Percentiles rank a stretch among this genome's conserved stretches.
Conservation (phyloP, 441 rosid genomes). For the Croton setiger region DNA sequence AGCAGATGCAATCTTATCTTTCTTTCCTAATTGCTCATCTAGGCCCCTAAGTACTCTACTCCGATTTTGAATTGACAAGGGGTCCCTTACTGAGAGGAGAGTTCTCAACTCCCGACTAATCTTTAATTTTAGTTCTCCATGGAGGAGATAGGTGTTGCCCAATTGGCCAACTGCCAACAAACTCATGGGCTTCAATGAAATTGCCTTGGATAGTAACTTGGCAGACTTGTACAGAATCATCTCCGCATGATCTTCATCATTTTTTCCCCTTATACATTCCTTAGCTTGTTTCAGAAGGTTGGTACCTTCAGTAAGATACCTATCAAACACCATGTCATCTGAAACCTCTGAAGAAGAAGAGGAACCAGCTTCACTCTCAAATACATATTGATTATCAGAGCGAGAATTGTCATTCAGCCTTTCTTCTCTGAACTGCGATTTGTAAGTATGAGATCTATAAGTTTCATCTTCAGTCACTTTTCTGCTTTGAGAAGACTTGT, state of each 20-base stretch:
- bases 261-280: slow-evolving; percentile 33
- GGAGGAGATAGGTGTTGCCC: slow-evolving; percentile 74
- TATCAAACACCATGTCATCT: slow-evolving; percentile 49
- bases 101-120: slow-evolving; percentile 60
- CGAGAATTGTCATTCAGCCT: slow-evolving; percentile 23
- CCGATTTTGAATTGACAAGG: slow-evolving; percentile 26
- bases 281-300: slow-evolving; percentile 52
- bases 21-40: slow-evolving; percentile 22
- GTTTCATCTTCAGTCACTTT: slow-evolving; percentile 31
- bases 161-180: slow-evolving; percentile 65
- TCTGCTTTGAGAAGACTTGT: slow-evolving; percentile 28
- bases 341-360: slow-evolving; percentile 38
- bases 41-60: slow-evolving; percentile 28
- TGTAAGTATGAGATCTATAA: slow-evolving; percentile 28
- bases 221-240: slow-evolving; percentile 34
- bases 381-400: slow-evolving; percentile 17
- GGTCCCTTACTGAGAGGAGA: slow-evolving; percentile 39
- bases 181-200: slow-evolving; percentile 61
- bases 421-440: slow-evolving; percentile 29
- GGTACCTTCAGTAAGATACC: slow-evolving; percentile 54
- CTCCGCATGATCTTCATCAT: slow-evolving; percentile 44
- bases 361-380: slow-evolving; percentile 24
- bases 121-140: slow-evolving; percentile 60
- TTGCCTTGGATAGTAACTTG: slow-evolving; percentile 44
- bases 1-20: slow-evolving; percentile 40